These are phyloP conservation scores for Populus tomentosa DNA, from an alignment of 441 rosid genomes.

Conservation along the genomic window DNA sequence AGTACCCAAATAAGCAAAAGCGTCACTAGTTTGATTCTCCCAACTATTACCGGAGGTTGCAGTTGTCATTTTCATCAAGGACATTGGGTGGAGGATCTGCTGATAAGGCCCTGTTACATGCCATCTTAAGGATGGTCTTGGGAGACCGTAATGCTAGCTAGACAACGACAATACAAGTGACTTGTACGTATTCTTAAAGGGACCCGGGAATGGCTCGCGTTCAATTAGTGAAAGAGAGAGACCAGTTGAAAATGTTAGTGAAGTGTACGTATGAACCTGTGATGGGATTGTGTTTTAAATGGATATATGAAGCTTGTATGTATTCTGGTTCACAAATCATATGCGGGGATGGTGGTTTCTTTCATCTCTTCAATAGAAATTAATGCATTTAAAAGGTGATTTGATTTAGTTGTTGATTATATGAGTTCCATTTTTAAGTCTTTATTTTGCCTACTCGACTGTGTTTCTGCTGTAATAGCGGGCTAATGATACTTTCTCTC, in stretches of 20 bases:
- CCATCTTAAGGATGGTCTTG: conserved; percentile 14
- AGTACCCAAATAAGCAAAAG: conserved; percentile 23
- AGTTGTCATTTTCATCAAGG: conserved; percentile 31
- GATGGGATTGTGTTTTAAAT: not conserved
- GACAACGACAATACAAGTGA: not conserved
- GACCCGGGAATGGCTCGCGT: conserved; percentile 11
- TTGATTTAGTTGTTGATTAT: too few relatives aligned
- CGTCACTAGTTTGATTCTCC: conserved; percentile 23
- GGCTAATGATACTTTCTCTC: not conserved
- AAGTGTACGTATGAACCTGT: not conserved
- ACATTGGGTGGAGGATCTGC: conserved; percentile 20
- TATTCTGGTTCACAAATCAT: too few relatives aligned
- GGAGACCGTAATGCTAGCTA: not conserved
- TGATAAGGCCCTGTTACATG: conserved; percentile 7
- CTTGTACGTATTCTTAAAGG: not conserved
- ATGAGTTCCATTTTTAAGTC: not conserved
- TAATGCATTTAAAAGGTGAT: too few relatives aligned
- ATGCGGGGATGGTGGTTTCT: too few relatives aligned
- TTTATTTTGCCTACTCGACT: not conserved
- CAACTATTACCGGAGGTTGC: conserved; percentile 20
- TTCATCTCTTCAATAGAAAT: too few relatives aligned
- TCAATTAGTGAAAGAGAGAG: conserved; percentile 27
- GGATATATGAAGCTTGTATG: too few relatives aligned
- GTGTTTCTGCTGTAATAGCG: not conserved
- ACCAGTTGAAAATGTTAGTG: conserved; percentile 4